Conservation (phyloP, 169 alveolate species). For the Plasmodium vinckei region DNA sequence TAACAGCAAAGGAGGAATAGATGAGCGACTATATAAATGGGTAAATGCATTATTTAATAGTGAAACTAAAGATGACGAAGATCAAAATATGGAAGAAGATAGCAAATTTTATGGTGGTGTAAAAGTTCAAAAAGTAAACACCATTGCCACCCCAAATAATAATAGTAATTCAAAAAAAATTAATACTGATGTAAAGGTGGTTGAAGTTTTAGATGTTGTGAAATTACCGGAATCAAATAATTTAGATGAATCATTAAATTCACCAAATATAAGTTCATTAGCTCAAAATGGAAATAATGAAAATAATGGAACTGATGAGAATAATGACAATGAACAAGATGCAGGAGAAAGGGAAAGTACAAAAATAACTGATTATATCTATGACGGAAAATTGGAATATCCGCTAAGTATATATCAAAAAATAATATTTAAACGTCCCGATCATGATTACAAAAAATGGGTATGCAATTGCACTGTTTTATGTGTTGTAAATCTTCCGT, state of each 20-base stretch:
- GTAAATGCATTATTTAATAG: background rate
- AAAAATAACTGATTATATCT: background rate
- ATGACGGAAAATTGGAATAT: conserved; percentile 2
- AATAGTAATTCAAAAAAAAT: conserved; percentile 4
- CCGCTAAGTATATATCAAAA: conserved; percentile 37
- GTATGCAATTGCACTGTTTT: conserved; percentile 30
- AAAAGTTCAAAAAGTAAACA: conserved; percentile 17
- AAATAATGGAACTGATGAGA: background rate
- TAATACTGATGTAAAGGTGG: conserved; percentile 25
- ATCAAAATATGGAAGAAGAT: conserved; percentile 7
- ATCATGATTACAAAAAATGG: conserved; percentile 58
- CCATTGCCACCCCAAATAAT: background rate
- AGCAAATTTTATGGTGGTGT: conserved; percentile 54
- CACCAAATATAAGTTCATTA: conserved; percentile 29
- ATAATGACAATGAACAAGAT: no score
- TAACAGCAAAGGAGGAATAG: background rate
- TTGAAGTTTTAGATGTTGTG: conserved; percentile 15
- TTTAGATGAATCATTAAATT: conserved; percentile 10
- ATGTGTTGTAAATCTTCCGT: conserved; percentile 27
- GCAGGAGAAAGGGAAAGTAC: no score
- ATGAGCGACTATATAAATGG: background rate
- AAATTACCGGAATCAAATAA: conserved; percentile 23
- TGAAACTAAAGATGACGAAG: conserved; percentile 22
- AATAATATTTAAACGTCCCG: conserved; percentile 35
- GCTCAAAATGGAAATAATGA: background rate